Conservation (phyloP, 495 filamentous ascomycete genomes). For the Penicillium chermesinum region DNA sequence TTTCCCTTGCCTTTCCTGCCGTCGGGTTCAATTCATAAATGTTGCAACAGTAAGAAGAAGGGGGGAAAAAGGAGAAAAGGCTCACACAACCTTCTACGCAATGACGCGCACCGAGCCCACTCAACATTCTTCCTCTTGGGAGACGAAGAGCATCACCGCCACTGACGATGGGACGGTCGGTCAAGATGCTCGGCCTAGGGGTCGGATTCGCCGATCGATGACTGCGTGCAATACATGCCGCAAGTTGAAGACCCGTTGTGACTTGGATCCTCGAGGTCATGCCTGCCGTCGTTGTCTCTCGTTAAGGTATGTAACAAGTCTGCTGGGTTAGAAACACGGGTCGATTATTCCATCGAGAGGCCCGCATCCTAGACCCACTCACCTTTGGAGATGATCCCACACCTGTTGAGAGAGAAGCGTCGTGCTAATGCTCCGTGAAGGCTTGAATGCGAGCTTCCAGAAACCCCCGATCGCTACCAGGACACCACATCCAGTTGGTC, state of each 20-base stretch:
- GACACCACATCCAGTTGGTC: constrained; percentile 32
- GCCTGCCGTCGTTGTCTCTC: constrained; percentile 40
- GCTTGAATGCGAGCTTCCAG: constrained; percentile 38
- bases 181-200: constrained; percentile 30
- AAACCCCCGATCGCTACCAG: constrained; percentile 34
- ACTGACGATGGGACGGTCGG: constrained; percentile 27
- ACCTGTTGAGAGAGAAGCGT: not conserved
- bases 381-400: too few species aligned
- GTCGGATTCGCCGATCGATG: constrained; percentile 40
- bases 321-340: not conserved
- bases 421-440: constrained; percentile 18
- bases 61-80: too few species aligned
- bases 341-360: not conserved
- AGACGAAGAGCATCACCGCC: constrained; percentile 23
- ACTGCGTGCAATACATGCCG: constrained; percentile 42
- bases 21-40: not conserved
- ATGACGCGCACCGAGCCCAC: constrained; percentile 31
- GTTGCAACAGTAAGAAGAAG: not conserved
- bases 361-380: not conserved
- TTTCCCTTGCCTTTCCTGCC: not conserved
- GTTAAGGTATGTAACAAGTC: constrained; percentile 24
- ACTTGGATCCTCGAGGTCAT: constrained; percentile 36
- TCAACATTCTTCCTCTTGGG: constrained; percentile 26
- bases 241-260: constrained; percentile 41
- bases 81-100: constrained; percentile 7